Conservation (phyloP, 2,329 filamentous ascomycete genomes). For the Trichophyton benhamiae region DNA sequence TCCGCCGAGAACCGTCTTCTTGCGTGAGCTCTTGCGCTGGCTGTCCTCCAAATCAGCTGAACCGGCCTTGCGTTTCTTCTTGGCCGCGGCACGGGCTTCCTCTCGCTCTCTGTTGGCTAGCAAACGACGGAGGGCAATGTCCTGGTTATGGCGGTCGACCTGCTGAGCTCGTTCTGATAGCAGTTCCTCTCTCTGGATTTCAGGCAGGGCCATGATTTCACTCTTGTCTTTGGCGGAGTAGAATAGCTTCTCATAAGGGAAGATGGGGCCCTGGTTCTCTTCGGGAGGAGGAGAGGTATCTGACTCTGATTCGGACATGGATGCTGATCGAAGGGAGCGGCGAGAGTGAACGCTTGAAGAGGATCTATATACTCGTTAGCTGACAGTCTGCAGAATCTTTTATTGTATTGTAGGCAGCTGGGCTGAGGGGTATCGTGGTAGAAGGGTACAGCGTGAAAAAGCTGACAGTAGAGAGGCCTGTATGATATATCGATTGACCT, state of each 20-base stretch:
- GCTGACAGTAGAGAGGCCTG: neutral
- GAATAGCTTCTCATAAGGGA: slow-evolving; percentile 82
- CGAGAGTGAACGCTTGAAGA: slow-evolving; percentile 53
- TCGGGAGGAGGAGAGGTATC: slow-evolving; percentile 41
- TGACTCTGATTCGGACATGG: slow-evolving; percentile 82
- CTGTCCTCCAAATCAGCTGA: slow-evolving; percentile 66
- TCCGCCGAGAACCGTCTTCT: slow-evolving; percentile 54
- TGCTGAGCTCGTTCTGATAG: slow-evolving; percentile 77
- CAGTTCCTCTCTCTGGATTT: slow-evolving; percentile 82
- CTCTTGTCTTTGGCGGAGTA: slow-evolving; percentile 60
- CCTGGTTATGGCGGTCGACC: slow-evolving; percentile 70
- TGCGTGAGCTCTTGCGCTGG: slow-evolving; percentile 60
- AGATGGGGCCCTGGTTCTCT: slow-evolving; percentile 42
- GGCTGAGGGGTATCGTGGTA: neutral
- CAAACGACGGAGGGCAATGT: slow-evolving; percentile 66
- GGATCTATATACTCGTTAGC: slow-evolving; percentile 29
- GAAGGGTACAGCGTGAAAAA: neutral
- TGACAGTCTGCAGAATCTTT: neutral
- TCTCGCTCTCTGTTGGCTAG: slow-evolving; percentile 55
- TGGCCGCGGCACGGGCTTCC: slow-evolving; percentile 40
- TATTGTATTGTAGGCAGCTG: neutral
- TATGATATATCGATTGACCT: neutral
- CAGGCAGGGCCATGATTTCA: slow-evolving; percentile 71
- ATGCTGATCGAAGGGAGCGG: slow-evolving; percentile 60
- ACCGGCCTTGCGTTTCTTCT: slow-evolving; percentile 55